Evolutionary conservation across 202 grass and related monocot genomes (phyloP), one percentile per base, ranked within the genome.

Genomic region (Elaeis oleifera): DNA sequence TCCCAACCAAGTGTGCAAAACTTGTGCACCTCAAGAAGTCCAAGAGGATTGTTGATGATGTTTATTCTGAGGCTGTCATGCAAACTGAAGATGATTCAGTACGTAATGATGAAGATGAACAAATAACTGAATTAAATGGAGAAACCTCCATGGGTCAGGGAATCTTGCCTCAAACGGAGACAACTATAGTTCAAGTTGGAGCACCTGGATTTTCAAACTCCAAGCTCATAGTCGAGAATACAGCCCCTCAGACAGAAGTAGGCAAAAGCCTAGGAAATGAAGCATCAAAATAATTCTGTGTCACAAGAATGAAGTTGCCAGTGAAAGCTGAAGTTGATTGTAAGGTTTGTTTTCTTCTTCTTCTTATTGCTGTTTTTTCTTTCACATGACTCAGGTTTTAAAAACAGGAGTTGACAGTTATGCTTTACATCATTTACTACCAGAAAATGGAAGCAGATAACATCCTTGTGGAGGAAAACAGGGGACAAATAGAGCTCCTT

Each of bases 391-490:
- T 48, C 1, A 20, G 24, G 29, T 31, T 66, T 50, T 14, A 52
- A 1, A 17, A 25, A 66, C 11, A 49, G 14, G 50, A 50, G 6
- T 21, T 66, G 6, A 66, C 39, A 66, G 50, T 51, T 25, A 32
- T 2, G 23, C 6, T 24, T 36, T 61, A 19, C 18, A 20, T 52
- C 8, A 53, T 28, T 49, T 20, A 39, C 39, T 53, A 72, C 54
- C 64, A 99, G 94, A 69, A 86, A 86, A 84, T 99, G 88, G 94
- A 82, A 68, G 65, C 85, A 77, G 9, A 67, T 31, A 73, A 75
- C 94, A 52, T 72, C n/a, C 3, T 80, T 80, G 53, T 71, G 65
- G 60, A 86, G 71, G 69, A 60, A 69, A 56, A 13, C 27, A 77
- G 84, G 57, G 88, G 87, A 63, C 72, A 85, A 66, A 99, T 74